phyloP scores from a whole-genome alignment of 78 protist genomes.

The Emiliania huxleyi region DNA sequence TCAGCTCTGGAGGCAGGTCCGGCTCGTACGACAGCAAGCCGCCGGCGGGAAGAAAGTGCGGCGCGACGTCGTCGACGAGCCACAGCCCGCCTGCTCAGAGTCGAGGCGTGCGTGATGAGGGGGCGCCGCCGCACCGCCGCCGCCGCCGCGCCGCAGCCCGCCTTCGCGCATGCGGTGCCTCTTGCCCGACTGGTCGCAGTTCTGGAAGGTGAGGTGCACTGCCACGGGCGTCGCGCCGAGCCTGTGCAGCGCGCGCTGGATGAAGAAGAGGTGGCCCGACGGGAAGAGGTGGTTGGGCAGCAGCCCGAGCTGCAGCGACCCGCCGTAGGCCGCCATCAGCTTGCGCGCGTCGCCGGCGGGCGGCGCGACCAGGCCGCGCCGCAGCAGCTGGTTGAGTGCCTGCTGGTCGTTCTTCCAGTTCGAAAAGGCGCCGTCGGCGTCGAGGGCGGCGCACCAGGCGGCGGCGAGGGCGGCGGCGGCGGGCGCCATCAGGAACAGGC shows the following conservation, averaged over 20 bases:
- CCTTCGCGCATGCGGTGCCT: constrained; percentile 1
- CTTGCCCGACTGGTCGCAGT: constrained; percentile 13
- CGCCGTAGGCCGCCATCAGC: neutral
- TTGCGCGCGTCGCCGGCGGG: neutral
- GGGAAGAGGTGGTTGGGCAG: neutral
- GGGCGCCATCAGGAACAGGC: neutral
- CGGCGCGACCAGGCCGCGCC: neutral
- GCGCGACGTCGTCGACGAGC: neutral
- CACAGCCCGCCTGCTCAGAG: neutral
- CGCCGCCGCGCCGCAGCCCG: neutral
- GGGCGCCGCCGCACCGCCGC: no score
- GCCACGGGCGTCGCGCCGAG: neutral
- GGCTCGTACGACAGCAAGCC: neutral
- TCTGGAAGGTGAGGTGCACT: neutral
- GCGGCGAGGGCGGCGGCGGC: neutral
- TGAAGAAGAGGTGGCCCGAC: neutral
- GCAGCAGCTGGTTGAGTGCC: neutral
- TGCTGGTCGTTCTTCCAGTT: constrained; percentile 16
- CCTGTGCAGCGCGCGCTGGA: neutral
- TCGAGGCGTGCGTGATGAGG: no score
- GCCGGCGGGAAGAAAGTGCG: neutral
- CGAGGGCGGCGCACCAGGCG: neutral
- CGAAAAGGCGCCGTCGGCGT: neutral
- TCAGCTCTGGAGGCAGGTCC: neutral
- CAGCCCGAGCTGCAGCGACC: neutral